These are phyloP conservation scores for Orbilia brochopaga DNA, from an alignment of 2,329 filamentous ascomycete species.

Conservation along the genomic window DNA sequence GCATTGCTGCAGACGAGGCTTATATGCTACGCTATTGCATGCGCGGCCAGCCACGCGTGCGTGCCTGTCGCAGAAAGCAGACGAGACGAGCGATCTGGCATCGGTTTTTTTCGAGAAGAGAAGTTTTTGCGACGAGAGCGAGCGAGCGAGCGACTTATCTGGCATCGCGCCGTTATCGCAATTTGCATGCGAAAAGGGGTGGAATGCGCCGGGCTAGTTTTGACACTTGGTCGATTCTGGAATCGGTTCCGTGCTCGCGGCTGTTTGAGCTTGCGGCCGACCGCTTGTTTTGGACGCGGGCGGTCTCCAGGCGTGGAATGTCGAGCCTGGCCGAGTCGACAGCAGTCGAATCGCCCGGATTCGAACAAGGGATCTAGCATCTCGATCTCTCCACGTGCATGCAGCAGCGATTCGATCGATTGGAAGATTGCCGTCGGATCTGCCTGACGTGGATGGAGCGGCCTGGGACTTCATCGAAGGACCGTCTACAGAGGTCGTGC, in stretches of 20 bases:
- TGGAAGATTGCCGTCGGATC: not conserved
- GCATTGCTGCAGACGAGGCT: not conserved
- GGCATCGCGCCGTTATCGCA: not conserved
- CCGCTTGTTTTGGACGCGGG: not conserved
- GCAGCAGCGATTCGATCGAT: not conserved
- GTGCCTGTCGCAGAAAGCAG: not conserved
- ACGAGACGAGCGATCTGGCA: not conserved
- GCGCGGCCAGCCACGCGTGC: slow-evolving; percentile 1
- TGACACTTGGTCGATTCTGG: not conserved
- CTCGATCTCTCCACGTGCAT: slow-evolving; percentile 3
- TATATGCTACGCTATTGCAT: no score
- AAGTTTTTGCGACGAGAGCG: not conserved
- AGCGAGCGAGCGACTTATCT: not conserved
- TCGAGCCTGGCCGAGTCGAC: not conserved
- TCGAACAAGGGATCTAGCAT: no score
- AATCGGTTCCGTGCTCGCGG: not conserved
- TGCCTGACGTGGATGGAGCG: no score
- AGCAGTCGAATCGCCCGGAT: no score
- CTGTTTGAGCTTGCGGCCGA: not conserved
- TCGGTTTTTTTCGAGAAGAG: not conserved
- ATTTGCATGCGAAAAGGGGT: not conserved
- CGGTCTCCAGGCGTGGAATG: slow-evolving; percentile 5
- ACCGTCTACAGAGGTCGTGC: not conserved
- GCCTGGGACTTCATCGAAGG: not conserved
- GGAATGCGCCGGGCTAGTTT: not conserved